phyloP scores from a whole-genome alignment of 2,329 filamentous ascomycete genomes.

The Cytospora piceicola region DNA sequence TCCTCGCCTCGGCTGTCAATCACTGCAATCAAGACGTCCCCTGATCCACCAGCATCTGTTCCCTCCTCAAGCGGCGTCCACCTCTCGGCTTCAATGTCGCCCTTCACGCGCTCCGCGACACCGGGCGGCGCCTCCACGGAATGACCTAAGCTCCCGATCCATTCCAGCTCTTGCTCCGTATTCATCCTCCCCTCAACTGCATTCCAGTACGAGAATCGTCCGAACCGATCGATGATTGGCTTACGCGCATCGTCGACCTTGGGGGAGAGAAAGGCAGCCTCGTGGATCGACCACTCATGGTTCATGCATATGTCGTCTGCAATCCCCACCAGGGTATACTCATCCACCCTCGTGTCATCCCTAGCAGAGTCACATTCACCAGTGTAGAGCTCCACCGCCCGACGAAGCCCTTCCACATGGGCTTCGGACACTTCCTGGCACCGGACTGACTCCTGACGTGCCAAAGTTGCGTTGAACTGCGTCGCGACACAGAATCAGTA shows the following conservation, averaged over 20 bases:
- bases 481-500: constrained; percentile 36
- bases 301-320: constrained; percentile 18
- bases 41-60: not conserved
- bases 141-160: constrained; percentile 31
- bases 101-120: constrained; percentile 28
- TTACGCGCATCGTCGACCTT: constrained; percentile 37
- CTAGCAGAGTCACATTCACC: constrained; percentile 33
- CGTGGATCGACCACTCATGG: constrained; percentile 24
- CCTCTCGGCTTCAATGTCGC: constrained; percentile 31
- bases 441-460: constrained; percentile 34
- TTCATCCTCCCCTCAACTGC: constrained; percentile 32
- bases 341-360: constrained; percentile 32
- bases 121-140: constrained; percentile 32
- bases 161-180: constrained; percentile 36
- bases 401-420: constrained; percentile 35
- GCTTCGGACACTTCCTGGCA: constrained; percentile 29
- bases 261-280: constrained; percentile 35
- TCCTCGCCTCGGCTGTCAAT: not conserved
- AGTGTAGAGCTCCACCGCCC: constrained; percentile 32
- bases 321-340: constrained; percentile 32
- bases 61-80: constrained; percentile 35
- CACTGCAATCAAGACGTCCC: not conserved
- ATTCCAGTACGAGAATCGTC: constrained; percentile 39
- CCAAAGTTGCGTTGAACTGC: constrained; percentile 35
- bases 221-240: constrained; percentile 36